Percentiles rank a stretch among this genome's conserved stretches.
Conservation (phyloP, 768 basidiomycete genomes). For the Kwoniella botswanensis region DNA sequence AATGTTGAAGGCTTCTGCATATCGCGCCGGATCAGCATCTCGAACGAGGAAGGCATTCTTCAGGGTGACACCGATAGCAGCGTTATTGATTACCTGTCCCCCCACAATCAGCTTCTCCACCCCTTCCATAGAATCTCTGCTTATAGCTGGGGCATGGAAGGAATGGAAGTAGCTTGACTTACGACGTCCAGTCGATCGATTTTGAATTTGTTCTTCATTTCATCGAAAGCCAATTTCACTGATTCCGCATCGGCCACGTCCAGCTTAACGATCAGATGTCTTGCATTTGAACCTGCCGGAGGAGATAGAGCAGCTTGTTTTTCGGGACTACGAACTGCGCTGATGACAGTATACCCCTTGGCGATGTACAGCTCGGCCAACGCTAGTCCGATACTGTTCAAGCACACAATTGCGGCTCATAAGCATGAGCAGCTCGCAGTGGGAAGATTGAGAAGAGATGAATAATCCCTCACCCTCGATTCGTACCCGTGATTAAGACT, state of each 20-base stretch:
- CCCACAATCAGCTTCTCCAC: background rate
- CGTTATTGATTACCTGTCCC: background rate
- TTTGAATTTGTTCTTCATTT: background rate
- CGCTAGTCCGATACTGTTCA: background rate
- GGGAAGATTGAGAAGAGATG: too few species aligned
- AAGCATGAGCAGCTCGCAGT: background rate
- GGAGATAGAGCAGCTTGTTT: background rate
- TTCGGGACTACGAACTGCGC: background rate
- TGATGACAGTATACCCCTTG: slow-evolving; percentile 1
- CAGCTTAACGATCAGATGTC: background rate
- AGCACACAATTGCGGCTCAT: background rate
- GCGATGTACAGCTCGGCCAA: background rate
- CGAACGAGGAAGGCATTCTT: slow-evolving; percentile 1
- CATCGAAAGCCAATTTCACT: background rate
- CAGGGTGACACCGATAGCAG: background rate
- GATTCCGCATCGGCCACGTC: background rate
- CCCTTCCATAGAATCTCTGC: too few species aligned
- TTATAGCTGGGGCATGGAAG: background rate
- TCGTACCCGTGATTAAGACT: slow-evolving; percentile 1
- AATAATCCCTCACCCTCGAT: background rate
- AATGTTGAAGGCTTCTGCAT: background rate
- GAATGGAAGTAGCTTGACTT: background rate
- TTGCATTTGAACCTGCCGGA: background rate
- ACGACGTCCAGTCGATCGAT: background rate
- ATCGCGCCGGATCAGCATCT: slow-evolving; percentile 1